Evolutionary conservation across 2,329 filamentous ascomycete genomes (phyloP), one percentile per base, ranked within the genome.

Genomic region (Colletotrichum phormii): DNA sequence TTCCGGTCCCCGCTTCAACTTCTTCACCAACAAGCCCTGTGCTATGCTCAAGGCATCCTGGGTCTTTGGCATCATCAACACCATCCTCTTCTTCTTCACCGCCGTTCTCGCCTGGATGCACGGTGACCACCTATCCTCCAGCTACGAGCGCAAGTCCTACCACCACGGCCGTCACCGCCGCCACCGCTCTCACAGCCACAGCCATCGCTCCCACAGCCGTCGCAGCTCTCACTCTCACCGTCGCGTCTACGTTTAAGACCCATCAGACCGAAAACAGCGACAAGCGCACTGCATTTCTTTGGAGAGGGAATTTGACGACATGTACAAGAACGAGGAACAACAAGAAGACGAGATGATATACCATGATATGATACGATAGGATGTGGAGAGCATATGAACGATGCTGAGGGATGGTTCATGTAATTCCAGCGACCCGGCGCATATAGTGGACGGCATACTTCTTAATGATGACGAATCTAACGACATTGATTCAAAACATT

Each of bases 21-120:
- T 91, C 53, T 82, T 88, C 65, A 82, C 91, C 49, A 88, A 94
- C 82, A 96, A 96, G 87, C 90, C 91, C 5, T 98, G 96, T 84
- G 90, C 93, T 62, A 97, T 98, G 94, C 90, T 98, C 79, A 98
- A 98, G 89, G 93, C 95, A 1, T 89, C 87, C 76, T 98, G 95
- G 84, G 96, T 95, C 3, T 92, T 98, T 77, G 95, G 90, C 61
- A 98, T 98, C 81, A 97, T 98, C 88, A 94, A 97, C 81, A 86
- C 87, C 76, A 85, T 97, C 75, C 92, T 95, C 80, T 98, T 97
- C 84, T 92, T 93, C 81, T 86, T 93, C 79, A 97, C 94, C 4
- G 89, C 90, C 64, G 83, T 96, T 33, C 86, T 97, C 55, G 94
- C 95, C 31, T 89, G 86, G 75, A 80, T 87, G 76, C 89, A 85